Base-by-base conservation (phyloP, 306 rosid species). In the Prosopis cineraria region DNA sequence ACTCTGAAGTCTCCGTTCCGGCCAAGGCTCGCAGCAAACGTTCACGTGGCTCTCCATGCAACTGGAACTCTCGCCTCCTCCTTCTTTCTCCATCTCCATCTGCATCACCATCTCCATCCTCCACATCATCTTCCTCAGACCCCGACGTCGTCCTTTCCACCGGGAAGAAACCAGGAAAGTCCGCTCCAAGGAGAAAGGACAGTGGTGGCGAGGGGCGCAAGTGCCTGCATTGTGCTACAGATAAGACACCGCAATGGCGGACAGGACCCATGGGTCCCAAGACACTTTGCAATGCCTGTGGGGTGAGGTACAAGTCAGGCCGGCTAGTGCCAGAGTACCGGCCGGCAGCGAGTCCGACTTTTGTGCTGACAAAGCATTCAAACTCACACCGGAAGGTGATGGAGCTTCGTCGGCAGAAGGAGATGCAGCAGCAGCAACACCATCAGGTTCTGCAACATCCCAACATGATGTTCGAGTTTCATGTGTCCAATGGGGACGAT, bases 11-110 rank as follows among this genome's bases (percentile, higher is more conserved):
- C 55, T 83, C 83, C 1, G 94, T 92, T 9, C 98, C 96, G 0
- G 92, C 91, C 5, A 94, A 94, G 85, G 93, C 96, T 3, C 90
- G 97, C 5, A 92, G 97, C 93, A 94, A 94, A 79, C 85, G 97
- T 4, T 81, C 96, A 5, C 90, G 97, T n/a, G 91, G 82, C 3
- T 78, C 97, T 0, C 96, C 97, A 33, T 80, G 93, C 84, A 88
- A 86, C 56, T 94, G 98, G 98, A 76, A 84, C 25, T 90, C 98
- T 5, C 89, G 91, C 14, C 84, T 88, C 52, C 92, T 87, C 30
- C 73, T 83, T 2, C 70, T 91, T 41, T 82, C 96, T 4, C 84
- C 88, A 0, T 30, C 68, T 7, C 66, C 17, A 24, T 58, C 36
- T 27, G 10, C 36, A 5, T 27, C 63, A 0, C 63, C 67, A 24